Base-by-base conservation (phyloP, 768 basidiomycete species). In the Hypsizygus marmoreus region DNA sequence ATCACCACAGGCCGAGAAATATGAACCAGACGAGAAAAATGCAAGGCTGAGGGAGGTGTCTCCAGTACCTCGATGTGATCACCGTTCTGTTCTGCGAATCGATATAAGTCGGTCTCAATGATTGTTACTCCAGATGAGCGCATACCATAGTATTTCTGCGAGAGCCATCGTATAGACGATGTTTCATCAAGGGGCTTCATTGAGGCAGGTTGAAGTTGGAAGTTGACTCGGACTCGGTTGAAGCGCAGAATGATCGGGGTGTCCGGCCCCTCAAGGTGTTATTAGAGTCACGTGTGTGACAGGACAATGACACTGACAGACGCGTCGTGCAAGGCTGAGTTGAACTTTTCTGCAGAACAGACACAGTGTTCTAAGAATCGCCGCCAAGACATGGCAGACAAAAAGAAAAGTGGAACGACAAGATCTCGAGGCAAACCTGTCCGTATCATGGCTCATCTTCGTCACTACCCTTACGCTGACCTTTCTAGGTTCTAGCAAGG, bases 1-100 rank as follows among this genome's bases (percentile, higher is more conserved):
- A 93, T 86, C 6, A 92, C 58, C 12, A 84, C 85, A 3, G 91
- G 91, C 47, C 89, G 72, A 10, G 83, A 81, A 35, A 88, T 71
- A 51, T 83, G 79, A 4, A 85, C 75, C 13, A 91, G 65, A 40
- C 82, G 71, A 29, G 82, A 71, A 55, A 92, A 91, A 58, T 91
- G 80, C 16, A 90, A 56, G 5, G 87, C 64, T 0, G 81, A 77
- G 19, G 91, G 90, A 11, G 83, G 76, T 10, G 55, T 46, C 25
- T 80, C 68, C 6, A 87, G 63, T 13, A 74, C 63, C 30, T 78
- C 72, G 42, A 78, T 70, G 19, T 71, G 65, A 26, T 66, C 59
- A 12, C 83, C 83, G 55, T 88, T 88, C 58, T 84, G 61, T 47
- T 81, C 86, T 88, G 45, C 13, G 19, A 10, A 37, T 19, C 36